phyloP scores from a whole-genome alignment of 306 rosid genomes.

The Delonix regia region DNA sequence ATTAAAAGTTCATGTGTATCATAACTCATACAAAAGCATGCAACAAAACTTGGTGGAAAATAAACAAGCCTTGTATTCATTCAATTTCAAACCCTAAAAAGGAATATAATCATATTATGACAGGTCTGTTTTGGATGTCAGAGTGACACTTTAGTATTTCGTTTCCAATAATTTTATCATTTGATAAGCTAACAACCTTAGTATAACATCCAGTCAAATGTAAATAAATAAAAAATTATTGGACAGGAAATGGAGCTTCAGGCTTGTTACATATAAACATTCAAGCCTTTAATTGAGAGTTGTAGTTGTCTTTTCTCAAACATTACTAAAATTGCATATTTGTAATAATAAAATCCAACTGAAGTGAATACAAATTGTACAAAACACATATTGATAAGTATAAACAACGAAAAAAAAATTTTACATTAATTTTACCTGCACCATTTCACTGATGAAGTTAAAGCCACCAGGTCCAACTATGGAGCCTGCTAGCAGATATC shows the following conservation, averaged over 20 bases:
- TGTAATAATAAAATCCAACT: background rate
- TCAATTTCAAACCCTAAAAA: background rate
- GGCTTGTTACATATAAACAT: background rate
- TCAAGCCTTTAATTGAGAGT: background rate
- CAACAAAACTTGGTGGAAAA: background rate
- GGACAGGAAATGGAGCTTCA: background rate
- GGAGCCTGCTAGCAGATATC: constrained; percentile 97
- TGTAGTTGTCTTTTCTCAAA: background rate
- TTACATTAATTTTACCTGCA: constrained; percentile 60
- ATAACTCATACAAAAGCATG: background rate
- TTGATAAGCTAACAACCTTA: background rate
- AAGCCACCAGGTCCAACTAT: constrained; percentile 96
- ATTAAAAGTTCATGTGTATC: background rate
- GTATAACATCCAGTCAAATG: background rate
- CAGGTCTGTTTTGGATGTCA: background rate
- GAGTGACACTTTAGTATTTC: background rate
- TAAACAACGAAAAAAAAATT: background rate
- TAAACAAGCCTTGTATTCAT: background rate
- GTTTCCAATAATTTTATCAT: background rate
- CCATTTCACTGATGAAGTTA: constrained; percentile 97
- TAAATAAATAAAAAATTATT: background rate
- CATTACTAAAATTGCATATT: background rate
- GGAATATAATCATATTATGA: background rate
- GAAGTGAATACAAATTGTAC: background rate
- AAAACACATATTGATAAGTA: background rate